Percentiles rank a stretch among this genome's conserved stretches.
Evolutionary conservation across 805 yeast species (phyloP).

Genomic region (Priceomyces haplophilus): DNA sequence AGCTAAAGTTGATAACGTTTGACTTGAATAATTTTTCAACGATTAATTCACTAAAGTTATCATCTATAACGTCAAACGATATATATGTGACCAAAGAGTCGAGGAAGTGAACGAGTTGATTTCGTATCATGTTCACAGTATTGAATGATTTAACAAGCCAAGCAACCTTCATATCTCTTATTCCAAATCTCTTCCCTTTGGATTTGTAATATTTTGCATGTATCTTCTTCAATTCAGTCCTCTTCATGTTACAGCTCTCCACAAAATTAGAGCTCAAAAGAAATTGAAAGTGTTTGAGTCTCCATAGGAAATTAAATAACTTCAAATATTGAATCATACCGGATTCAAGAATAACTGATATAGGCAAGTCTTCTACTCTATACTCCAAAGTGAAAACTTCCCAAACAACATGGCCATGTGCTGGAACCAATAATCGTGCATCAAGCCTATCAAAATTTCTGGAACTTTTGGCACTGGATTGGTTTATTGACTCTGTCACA

Average conservation of each 20-base stretch:
- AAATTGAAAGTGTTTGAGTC: slow-evolving; percentile 59
- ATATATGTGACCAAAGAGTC: slow-evolving; percentile 39
- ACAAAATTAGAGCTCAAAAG: slow-evolving; percentile 40
- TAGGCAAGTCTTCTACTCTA: slow-evolving; percentile 51
- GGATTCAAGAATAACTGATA: slow-evolving; percentile 40
- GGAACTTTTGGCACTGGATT: slow-evolving; percentile 47
- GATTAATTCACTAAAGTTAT: slow-evolving; percentile 27
- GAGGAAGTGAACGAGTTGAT: slow-evolving; percentile 40
- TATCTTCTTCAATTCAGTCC: slow-evolving; percentile 22
- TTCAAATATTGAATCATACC: slow-evolving; percentile 54
- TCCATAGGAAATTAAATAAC: slow-evolving; percentile 84
- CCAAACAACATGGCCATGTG: slow-evolving; percentile 76
- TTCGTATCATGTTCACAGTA: slow-evolving; percentile 36
- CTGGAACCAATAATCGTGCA: slow-evolving; percentile 74
- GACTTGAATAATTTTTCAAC: slow-evolving; percentile 21
- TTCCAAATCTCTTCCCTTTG: slow-evolving; percentile 25
- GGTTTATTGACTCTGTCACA: slow-evolving; percentile 59
- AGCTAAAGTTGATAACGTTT: not conserved
- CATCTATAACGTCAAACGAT: slow-evolving; percentile 46
- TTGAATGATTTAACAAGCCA: slow-evolving; percentile 33
- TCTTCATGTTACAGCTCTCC: slow-evolving; percentile 24
- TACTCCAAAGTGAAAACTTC: slow-evolving; percentile 89
- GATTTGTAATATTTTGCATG: slow-evolving; percentile 11
- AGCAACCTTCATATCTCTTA: slow-evolving; percentile 24
- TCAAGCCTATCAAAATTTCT: slow-evolving; percentile 58